Base-by-base conservation (phyloP, 108 stramenopile genomes). In the Cyclotella atomus region DNA sequence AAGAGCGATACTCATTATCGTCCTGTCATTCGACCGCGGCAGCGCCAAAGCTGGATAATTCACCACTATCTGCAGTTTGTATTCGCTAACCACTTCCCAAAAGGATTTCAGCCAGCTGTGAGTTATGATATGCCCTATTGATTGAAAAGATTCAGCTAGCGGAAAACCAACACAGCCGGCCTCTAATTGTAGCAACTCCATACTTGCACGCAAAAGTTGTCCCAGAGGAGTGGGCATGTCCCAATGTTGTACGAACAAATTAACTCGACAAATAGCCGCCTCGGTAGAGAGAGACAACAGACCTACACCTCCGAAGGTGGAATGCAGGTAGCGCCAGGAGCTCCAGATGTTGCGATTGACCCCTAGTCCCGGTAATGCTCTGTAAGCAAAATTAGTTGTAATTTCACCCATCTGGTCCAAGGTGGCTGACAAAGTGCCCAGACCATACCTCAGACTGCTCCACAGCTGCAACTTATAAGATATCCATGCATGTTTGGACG, bases 121-220 rank as follows among this genome's bases (percentile, higher is more conserved):
- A 2, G 55, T 56, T 7, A 6, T 5, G 25, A 56, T 5, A 56
- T 24, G 29, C 6, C 55, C 27, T 4, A 56, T 30, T 15, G 10
- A 10, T 28, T 56, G 12, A 56, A 56, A 56, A 4, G 21, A 6
- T 10, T 56, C 55, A 15, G 6, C 6, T 56, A 56, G 55, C 17
- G 23, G 55, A 27, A 6, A 28, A 7, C 19, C 19, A 14, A 14
- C 9, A 14, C 28, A 30, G 5, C 55, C 55, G 12, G 29, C 25
- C 29, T 56, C 55, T 28, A 56, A 16, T 56, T 56, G 55, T 8
- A 56, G 25, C 5, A 15, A 56, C 29, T 56, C 55, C 25, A 56
- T 7, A 19, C 28, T 30, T 8, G 55, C 25, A 10, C 27, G 25
- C 25, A 56, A 8, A 23, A 28, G 6, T 5, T 28, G 3, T 5